A percentile compares a stretch with the other conserved stretches of the same genome.
Conservation (phyloP, 345 rosid genomes). For the Orychophragmus violaceus region DNA sequence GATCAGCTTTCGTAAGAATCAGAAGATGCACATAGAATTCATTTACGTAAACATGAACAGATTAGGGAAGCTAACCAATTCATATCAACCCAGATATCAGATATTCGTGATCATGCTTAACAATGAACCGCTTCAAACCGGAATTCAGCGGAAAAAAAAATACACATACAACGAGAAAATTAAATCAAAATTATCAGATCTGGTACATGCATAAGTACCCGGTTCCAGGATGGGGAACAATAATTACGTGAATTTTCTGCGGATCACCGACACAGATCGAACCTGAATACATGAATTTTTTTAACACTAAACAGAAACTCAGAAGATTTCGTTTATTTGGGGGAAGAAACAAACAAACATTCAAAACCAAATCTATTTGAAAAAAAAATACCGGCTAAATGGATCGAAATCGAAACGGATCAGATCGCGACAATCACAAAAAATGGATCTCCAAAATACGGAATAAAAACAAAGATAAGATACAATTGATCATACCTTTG, state of each 20-base stretch:
- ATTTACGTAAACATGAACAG: slow-evolving; percentile 6
- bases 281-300: neutral
- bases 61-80: neutral
- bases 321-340: too few species aligned
- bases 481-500: slow-evolving; percentile 12
- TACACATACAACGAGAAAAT: neutral
- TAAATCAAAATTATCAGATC: slow-evolving; percentile 22
- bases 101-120: slow-evolving; percentile 10
- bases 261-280: slow-evolving; percentile 35
- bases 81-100: neutral
- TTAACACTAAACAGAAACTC: neutral
- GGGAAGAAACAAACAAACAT: neutral
- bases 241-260: slow-evolving; percentile 11
- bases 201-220: slow-evolving; percentile 23
- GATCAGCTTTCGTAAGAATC: slow-evolving; percentile 11
- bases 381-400: neutral
- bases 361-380: slow-evolving; percentile 1
- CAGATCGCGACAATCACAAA: slow-evolving; percentile 9
- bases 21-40: slow-evolving; percentile 5
- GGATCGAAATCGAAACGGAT: slow-evolving; percentile 27
- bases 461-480: neutral
- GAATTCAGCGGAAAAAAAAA: neutral
- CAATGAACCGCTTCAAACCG: neutral
- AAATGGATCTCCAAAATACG: slow-evolving; percentile 2
- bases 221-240: too few species aligned